phyloP scores from a whole-genome alignment of 345 rosid genomes.

The Melaleuca quinquenervia region DNA sequence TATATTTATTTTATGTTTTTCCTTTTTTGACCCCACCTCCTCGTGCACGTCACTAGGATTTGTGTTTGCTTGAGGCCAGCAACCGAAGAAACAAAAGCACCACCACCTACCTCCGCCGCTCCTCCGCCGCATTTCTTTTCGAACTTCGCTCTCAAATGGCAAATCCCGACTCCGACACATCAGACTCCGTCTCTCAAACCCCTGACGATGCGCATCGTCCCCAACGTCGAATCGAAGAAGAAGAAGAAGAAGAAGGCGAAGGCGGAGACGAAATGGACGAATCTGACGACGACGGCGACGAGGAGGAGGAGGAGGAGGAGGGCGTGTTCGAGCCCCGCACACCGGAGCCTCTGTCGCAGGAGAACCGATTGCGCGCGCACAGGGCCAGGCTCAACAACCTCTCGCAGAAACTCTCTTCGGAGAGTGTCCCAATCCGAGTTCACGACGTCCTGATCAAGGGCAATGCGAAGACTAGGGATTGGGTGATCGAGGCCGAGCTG shows the following conservation, averaged over 20 bases:
- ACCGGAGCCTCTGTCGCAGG: slow-evolving; percentile 8
- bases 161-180: background rate
- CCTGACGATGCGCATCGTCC: slow-evolving; percentile 6
- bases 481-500: slow-evolving; percentile 56
- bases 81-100: background rate
- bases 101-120: background rate
- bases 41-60: background rate
- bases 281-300: slow-evolving; percentile 21
- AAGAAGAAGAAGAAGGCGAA: background rate
- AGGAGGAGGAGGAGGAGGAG: slow-evolving; percentile 19
- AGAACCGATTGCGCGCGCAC: slow-evolving; percentile 12
- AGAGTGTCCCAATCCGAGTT: slow-evolving; percentile 58
- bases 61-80: background rate
- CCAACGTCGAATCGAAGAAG: background rate
- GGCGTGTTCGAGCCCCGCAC: slow-evolving; percentile 9
- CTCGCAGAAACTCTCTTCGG: slow-evolving; percentile 34
- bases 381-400: slow-evolving; percentile 36
- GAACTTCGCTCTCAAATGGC: background rate
- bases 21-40: background rate
- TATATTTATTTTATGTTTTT: background rate
- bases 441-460: slow-evolving; percentile 78
- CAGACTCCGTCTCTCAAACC: background rate
- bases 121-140: background rate
- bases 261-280: slow-evolving; percentile 12
- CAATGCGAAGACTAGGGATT: slow-evolving; percentile 71